A percentile compares a stretch with the other conserved stretches of the same genome.
Conservation (phyloP, 2,329 filamentous ascomycete genomes). For the Ceratocystis papillata region DNA sequence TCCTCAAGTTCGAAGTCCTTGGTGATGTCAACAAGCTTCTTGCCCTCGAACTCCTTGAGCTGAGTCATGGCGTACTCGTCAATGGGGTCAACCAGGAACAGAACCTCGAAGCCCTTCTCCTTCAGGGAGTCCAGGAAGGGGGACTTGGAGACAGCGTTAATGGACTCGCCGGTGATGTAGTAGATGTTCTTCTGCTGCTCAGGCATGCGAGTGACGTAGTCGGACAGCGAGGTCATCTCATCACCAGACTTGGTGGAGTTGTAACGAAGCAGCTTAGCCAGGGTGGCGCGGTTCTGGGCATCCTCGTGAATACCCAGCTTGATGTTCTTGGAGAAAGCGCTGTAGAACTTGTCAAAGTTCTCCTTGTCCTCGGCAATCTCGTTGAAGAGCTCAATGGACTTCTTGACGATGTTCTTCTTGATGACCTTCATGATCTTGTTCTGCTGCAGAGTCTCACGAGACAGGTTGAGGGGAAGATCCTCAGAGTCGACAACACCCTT, state of each 20-base stretch:
- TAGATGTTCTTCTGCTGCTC: conserved; percentile 99
- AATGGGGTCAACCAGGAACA: conserved; percentile 98
- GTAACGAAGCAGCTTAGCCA: conserved; percentile 98
- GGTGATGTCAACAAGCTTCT: conserved; percentile 99
- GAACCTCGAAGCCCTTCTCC: conserved; percentile 98
- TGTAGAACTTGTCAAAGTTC: conserved; percentile 99
- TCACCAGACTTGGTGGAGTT: conserved; percentile 98
- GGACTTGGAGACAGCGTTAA: conserved; percentile 96
- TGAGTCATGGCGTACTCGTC: conserved; percentile 99
- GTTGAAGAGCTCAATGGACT: conserved; percentile 97
- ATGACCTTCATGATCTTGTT: conserved; percentile 99
- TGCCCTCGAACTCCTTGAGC: conserved; percentile 99
- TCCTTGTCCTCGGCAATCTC: conserved; percentile 99
- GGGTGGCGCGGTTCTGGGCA: conserved; percentile 81
- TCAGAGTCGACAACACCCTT: conserved; percentile 99
- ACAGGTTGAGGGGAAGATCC: conserved; percentile 98
- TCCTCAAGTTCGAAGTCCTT: conserved; percentile 99
- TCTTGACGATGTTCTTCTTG: conserved; percentile 99
- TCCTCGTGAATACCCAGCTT: conserved; percentile 99
- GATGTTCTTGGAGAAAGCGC: conserved; percentile 99
- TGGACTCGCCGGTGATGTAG: conserved; percentile 99
- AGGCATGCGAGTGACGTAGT: conserved; percentile 98
- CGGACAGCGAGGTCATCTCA: conserved; percentile 82
- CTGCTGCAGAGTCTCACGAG: conserved; percentile 99
- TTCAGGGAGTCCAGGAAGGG: conserved; percentile 98